Percentiles rank a stretch among this genome's conserved stretches.
Conservation (phyloP, 192 early-diverging fungal genomes). For the Coemansia sp. region DNA sequence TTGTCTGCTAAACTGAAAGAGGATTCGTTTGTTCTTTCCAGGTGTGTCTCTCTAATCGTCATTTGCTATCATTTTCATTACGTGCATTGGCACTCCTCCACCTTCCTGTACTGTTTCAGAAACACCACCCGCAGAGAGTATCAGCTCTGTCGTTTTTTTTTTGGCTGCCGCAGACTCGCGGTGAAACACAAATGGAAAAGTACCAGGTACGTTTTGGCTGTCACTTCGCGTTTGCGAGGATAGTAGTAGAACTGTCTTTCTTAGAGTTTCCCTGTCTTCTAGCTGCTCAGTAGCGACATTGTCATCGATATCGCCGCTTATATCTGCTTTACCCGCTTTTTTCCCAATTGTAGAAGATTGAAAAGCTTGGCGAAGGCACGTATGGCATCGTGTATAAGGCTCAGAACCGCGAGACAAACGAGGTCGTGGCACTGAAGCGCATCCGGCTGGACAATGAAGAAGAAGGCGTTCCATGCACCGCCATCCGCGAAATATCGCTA, state of each 20-base stretch:
- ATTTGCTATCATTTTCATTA: not conserved
- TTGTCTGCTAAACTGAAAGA: not conserved
- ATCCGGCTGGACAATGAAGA: slow-evolving; percentile 88
- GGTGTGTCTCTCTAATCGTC: not conserved
- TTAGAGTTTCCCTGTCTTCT: not conserved
- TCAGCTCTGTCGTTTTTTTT: not conserved
- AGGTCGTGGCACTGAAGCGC: slow-evolving; percentile 97
- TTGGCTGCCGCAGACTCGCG: not conserved
- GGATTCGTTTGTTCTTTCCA: not conserved
- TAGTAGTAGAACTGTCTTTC: not conserved
- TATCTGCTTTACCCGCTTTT: slow-evolving; percentile 1
- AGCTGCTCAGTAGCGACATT: not conserved
- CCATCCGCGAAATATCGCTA: slow-evolving; percentile 79
- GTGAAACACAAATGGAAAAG: slow-evolving; percentile 56
- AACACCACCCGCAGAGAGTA: not conserved
- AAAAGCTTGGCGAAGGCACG: slow-evolving; percentile 96
- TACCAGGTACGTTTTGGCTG: slow-evolving; percentile 55
- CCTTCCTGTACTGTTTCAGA: not conserved
- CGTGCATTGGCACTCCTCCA: not conserved
- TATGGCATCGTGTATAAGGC: slow-evolving; percentile 99
- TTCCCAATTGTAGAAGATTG: slow-evolving; percentile 80
- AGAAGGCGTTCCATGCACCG: slow-evolving; percentile 76
- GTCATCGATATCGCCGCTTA: not conserved
- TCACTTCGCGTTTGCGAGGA: not conserved
- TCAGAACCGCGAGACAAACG: slow-evolving; percentile 89